A percentile compares a stretch with the other conserved stretches of the same genome.
These are phyloP conservation scores for Knufia fluminis DNA, from an alignment of 2,329 filamentous ascomycete species.

Conservation along the genomic window DNA sequence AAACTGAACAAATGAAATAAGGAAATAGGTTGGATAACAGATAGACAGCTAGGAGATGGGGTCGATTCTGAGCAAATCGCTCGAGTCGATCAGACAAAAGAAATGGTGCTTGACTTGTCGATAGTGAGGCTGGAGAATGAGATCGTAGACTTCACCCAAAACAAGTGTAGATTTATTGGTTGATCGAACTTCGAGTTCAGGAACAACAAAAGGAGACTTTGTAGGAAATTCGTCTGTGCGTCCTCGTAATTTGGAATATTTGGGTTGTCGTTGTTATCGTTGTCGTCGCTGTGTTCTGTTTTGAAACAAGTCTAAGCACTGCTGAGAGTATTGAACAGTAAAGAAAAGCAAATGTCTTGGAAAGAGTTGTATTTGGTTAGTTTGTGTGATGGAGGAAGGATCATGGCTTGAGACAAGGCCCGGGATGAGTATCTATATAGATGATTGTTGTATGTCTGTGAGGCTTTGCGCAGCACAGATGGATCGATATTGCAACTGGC, in stretches of 20 bases:
- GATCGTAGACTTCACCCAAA: neutral
- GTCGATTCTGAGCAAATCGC: neutral
- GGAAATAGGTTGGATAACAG: neutral
- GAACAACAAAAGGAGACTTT: slow-evolving; percentile 2
- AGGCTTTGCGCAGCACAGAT: slow-evolving; percentile 3
- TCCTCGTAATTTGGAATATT: neutral
- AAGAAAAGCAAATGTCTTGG: slow-evolving; percentile 4
- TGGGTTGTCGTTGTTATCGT: neutral
- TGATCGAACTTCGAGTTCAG: slow-evolving; percentile 8
- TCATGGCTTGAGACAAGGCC: neutral
- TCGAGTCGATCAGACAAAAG: slow-evolving; percentile 8
- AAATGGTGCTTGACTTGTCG: neutral
- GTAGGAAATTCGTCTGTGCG: slow-evolving; percentile 1
- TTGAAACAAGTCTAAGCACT: slow-evolving; percentile 5
- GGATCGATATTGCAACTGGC: slow-evolving; percentile 2
- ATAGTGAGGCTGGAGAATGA: neutral
- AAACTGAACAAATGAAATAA: slow-evolving; percentile 3
- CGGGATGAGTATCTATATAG: slow-evolving; percentile 7
- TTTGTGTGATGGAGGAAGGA: slow-evolving; percentile 6
- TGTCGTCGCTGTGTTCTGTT: slow-evolving; percentile 4
- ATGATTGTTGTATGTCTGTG: neutral
- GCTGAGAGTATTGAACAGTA: slow-evolving; percentile 4
- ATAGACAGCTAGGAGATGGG: slow-evolving; percentile 7
- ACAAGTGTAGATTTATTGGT: slow-evolving; percentile 4
- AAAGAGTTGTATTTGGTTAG: slow-evolving; percentile 6